Conservation (phyloP, 768 basidiomycete species). For the Tulasnella sp. region DNA sequence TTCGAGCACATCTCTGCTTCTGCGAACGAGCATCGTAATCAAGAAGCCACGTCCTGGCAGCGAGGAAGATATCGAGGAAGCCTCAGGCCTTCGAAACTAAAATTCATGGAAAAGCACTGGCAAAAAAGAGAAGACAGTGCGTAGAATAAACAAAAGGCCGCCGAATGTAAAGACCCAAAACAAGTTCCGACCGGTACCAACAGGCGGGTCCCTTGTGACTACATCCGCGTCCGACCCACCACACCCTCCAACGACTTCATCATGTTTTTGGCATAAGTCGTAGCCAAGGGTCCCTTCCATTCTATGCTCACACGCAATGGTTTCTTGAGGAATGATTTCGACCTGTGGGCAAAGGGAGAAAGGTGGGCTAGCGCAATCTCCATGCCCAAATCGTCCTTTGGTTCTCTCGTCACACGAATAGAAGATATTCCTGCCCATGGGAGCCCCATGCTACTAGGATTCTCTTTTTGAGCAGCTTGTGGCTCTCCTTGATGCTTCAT, state of each 20-base stretch:
- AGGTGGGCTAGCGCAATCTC: background rate
- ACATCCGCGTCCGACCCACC: background rate
- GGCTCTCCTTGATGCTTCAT: background rate
- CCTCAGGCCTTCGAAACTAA: background rate
- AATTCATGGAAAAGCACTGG: background rate
- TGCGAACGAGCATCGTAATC: constrained; percentile 1
- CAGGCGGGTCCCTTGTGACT: background rate
- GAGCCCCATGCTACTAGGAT: background rate
- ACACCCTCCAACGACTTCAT: background rate
- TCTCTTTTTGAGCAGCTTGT: background rate
- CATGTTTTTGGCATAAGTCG: background rate
- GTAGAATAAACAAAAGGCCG: background rate
- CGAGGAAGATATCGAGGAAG: background rate
- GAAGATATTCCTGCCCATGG: background rate
- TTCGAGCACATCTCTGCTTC: background rate
- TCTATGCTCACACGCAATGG: background rate
- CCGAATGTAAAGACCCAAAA: background rate
- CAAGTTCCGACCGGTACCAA: background rate
- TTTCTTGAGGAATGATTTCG: background rate
- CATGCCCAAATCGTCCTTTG: background rate
- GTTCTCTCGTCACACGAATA: constrained; percentile 4
- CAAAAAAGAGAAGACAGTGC: background rate
- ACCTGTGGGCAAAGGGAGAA: background rate
- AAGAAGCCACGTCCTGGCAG: background rate
- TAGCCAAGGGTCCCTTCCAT: background rate